These are phyloP conservation scores for Debaryomyces udenii DNA, from an alignment of 1,139 yeast genomes.

Conservation along the genomic window DNA sequence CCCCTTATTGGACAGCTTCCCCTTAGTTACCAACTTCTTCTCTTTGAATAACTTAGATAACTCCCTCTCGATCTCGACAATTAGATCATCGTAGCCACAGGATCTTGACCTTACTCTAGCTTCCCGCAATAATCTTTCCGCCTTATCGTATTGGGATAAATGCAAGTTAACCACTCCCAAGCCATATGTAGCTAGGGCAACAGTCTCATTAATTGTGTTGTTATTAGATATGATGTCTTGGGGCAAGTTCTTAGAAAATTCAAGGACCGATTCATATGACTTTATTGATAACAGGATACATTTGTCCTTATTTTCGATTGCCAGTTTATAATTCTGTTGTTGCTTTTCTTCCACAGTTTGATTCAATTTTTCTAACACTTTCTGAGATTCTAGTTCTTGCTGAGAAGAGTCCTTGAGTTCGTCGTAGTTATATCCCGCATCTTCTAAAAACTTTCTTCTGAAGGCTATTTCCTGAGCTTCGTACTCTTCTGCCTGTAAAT, in stretches of 20 bases:
- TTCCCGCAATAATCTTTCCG: conserved; percentile 66
- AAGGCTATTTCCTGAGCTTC: conserved; percentile 51
- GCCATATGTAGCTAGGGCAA: conserved; percentile 83
- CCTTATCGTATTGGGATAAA: conserved; percentile 53
- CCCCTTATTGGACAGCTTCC: conserved; percentile 11
- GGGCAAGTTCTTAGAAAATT: conserved; percentile 56
- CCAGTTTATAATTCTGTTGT: conserved; percentile 23
- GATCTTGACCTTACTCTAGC: conserved; percentile 72
- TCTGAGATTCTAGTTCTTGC: conserved; percentile 12
- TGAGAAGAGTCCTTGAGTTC: conserved; percentile 17
- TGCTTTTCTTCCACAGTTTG: conserved; percentile 16
- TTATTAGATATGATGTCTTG: conserved; percentile 24
- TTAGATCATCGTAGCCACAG: conserved; percentile 64
- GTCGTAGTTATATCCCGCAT: conserved; percentile 28
- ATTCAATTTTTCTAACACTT: conserved; percentile 14
- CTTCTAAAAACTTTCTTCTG: conserved; percentile 25
- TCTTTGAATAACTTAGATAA: conserved; percentile 52
- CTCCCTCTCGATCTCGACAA: conserved; percentile 68
- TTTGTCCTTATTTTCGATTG: conserved; percentile 33
- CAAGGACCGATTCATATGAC: conserved; percentile 56
- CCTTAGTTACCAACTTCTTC: conserved; percentile 15
- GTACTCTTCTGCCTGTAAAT: conserved; percentile 68
- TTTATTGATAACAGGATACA: conserved; percentile 49
- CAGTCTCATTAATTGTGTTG: conserved; percentile 50
- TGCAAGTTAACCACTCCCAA: conserved; percentile 78